Evolutionary conservation across 495 filamentous ascomycete genomes (phyloP).

Genomic region (Penicillium riverlandense): DNA sequence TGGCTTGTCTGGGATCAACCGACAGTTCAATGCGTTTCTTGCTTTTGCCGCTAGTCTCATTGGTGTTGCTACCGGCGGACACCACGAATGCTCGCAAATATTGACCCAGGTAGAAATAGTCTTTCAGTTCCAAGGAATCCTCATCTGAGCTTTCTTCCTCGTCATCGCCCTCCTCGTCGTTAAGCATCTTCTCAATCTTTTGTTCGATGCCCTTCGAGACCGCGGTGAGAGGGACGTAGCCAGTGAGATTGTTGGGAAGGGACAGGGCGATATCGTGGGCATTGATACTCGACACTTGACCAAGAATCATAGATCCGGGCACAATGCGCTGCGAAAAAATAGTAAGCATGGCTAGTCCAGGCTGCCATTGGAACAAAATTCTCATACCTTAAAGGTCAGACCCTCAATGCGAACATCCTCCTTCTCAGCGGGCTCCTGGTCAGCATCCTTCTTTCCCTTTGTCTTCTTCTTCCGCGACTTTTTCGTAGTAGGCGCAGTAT

Average conservation of each 20-base stretch:
- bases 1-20: slow-evolving; percentile 66
- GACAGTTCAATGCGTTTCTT: slow-evolving; percentile 82
- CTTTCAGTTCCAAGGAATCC: slow-evolving; percentile 57
- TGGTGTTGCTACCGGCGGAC: slow-evolving; percentile 50
- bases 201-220: slow-evolving; percentile 69
- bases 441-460: slow-evolving; percentile 42
- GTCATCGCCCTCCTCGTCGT: slow-evolving; percentile 46
- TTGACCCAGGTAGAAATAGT: slow-evolving; percentile 75
- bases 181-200: slow-evolving; percentile 56
- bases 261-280: slow-evolving; percentile 68
- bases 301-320: slow-evolving; percentile 77
- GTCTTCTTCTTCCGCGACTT: slow-evolving; percentile 44
- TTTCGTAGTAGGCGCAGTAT: slow-evolving; percentile 28
- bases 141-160: slow-evolving; percentile 49
- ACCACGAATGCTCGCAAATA: slow-evolving; percentile 81
- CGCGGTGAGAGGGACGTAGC: slow-evolving; percentile 83
- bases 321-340: slow-evolving; percentile 55
- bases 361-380: neutral
- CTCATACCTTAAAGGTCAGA: slow-evolving; percentile 76
- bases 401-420: slow-evolving; percentile 69
- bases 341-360: slow-evolving; percentile 25
- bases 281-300: slow-evolving; percentile 77
- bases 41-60: slow-evolving; percentile 55
- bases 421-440: slow-evolving; percentile 39
- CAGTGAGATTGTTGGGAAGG: slow-evolving; percentile 85